Conservation (phyloP, 108 stramenopile species). For the Cyclostephanos invisitatus region DNA sequence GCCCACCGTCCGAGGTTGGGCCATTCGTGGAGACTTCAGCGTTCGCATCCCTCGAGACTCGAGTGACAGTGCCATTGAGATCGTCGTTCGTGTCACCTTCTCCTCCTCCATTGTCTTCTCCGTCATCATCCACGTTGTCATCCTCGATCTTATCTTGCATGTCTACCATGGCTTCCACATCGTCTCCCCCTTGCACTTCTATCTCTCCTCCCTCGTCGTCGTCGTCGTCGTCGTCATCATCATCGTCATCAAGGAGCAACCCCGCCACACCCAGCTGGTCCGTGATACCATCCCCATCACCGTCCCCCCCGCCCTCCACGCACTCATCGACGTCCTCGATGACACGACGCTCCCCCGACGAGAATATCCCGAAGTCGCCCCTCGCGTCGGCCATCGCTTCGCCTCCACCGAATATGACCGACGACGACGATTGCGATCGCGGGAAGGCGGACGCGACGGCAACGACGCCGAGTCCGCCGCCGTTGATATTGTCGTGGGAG, state of each 20-base stretch:
- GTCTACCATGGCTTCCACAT: not conserved
- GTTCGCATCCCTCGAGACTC: not conserved
- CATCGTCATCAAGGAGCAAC: slow-evolving; percentile 16
- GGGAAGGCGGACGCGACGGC: no score
- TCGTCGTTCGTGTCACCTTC: slow-evolving; percentile 6
- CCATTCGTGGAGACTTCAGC: not conserved
- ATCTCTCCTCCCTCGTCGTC: no score
- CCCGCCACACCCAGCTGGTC: slow-evolving; percentile 6
- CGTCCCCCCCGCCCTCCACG: not conserved
- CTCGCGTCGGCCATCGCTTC: not conserved
- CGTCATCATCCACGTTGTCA: not conserved
- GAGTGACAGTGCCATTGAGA: not conserved
- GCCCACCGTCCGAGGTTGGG: not conserved
- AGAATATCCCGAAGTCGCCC: not conserved
- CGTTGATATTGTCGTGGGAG: no score
- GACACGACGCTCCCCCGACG: not conserved
- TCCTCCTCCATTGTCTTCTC: slow-evolving; percentile 22
- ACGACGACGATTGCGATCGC: not conserved
- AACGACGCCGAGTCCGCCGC: no score
- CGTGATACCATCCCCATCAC: not conserved
- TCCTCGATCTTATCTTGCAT: no score
- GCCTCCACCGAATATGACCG: no score
- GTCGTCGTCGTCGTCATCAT: not conserved
- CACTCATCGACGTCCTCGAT: not conserved
- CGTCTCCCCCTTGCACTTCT: not conserved